Evolutionary conservation across 2,329 filamentous ascomycete genomes (phyloP).

Genomic region (Hymenoscyphus scutula): DNA sequence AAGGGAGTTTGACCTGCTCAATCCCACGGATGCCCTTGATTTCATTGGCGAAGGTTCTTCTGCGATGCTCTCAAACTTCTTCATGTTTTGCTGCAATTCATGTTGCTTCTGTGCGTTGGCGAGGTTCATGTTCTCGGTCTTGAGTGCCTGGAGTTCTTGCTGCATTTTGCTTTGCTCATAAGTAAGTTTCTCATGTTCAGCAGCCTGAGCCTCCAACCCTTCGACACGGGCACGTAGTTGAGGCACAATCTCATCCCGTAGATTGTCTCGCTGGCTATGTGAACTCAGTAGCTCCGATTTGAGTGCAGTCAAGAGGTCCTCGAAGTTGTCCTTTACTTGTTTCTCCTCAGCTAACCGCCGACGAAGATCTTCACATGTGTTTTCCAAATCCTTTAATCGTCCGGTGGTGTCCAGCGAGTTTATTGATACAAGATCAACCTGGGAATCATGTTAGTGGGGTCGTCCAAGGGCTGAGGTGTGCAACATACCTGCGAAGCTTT

Average conservation of each 20-base stretch:
- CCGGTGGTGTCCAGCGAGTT: conserved; percentile 55
- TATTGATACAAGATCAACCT: conserved; percentile 47
- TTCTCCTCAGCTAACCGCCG: conserved; percentile 82
- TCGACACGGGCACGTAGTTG: conserved; percentile 73
- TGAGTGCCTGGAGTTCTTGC: conserved; percentile 75
- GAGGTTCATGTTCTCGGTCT: conserved; percentile 59
- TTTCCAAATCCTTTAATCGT: conserved; percentile 75
- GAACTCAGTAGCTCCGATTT: conserved; percentile 78
- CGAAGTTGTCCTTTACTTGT: conserved; percentile 86
- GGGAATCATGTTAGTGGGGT: conserved; percentile 20
- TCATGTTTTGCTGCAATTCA: conserved; percentile 43
- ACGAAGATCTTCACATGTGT: conserved; percentile 75
- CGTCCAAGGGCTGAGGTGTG: conserved; percentile 2
- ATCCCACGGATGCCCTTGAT: conserved; percentile 40
- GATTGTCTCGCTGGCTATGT: conserved; percentile 85
- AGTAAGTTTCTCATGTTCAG: conserved; percentile 68
- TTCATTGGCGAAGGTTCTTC: conserved; percentile 49
- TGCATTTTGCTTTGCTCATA: conserved; percentile 84
- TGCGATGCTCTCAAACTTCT: conserved; percentile 58
- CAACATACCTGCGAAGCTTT: conserved; percentile 63
- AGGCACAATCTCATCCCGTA: conserved; percentile 84
- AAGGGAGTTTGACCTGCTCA: conserved; percentile 66
- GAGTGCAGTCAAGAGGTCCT: conserved; percentile 83
- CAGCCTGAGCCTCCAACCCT: conserved; percentile 71
- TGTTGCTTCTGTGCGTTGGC: conserved; percentile 47